Conservation (phyloP, 352 stramenopile genomes). For the Lagenidium sp. region DNA sequence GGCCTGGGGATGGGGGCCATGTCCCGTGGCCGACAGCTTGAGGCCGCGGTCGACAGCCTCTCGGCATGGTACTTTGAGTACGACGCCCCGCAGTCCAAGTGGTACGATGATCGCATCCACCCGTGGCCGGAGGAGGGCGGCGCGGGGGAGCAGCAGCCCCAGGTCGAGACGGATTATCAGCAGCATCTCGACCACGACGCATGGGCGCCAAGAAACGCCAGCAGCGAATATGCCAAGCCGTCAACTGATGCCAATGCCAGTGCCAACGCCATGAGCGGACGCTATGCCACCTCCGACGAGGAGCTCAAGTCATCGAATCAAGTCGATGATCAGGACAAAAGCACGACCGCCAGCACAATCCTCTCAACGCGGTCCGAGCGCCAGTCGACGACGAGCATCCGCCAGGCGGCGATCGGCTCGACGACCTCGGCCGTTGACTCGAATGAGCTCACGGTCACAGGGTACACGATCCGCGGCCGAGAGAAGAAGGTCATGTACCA, state of each 20-base stretch:
- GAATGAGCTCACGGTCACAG: constrained; percentile 57
- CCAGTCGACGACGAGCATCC: constrained; percentile 9
- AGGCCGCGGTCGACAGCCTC: constrained; percentile 56
- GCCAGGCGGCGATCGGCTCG: constrained; percentile 6
- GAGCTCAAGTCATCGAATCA: no score
- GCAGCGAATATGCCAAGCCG: background rate
- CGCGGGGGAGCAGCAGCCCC: background rate
- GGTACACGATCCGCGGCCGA: constrained; percentile 51
- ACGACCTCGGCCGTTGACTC: constrained; percentile 8
- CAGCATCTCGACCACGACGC: background rate
- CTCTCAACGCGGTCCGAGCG: constrained; percentile 3
- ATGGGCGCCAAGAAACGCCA: background rate
- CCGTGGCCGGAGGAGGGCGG: constrained; percentile 9
- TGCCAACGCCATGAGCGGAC: constrained; percentile 1
- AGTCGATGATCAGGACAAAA: background rate
- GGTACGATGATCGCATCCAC: constrained; percentile 13
- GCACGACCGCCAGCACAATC: background rate
- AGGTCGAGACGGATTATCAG: background rate
- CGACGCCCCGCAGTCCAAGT: constrained; percentile 14
- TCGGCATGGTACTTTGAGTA: constrained; percentile 57
- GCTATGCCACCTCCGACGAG: constrained; percentile 1
- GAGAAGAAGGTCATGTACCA: constrained; percentile 87
- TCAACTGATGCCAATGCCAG: background rate
- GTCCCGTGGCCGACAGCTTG: constrained; percentile 53
- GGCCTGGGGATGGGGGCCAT: constrained; percentile 1